phyloP scores from a whole-genome alignment of 2,329 filamentous ascomycete genomes.

The Diplodia mutila region DNA sequence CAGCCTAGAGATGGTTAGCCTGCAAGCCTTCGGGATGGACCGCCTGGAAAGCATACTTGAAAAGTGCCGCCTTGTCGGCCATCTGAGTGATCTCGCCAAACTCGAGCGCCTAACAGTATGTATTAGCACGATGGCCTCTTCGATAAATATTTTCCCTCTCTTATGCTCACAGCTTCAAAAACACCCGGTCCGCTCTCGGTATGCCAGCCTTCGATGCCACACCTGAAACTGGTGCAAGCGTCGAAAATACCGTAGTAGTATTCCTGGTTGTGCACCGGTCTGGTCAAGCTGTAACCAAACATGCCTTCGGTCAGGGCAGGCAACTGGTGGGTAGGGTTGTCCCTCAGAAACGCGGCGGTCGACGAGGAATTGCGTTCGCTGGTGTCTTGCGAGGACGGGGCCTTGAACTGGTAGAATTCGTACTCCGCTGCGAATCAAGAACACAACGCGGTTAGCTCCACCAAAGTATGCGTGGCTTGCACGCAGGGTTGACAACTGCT shows the following conservation, averaged over 20 bases:
- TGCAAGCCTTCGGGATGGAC: conserved; percentile 72
- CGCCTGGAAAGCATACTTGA: conserved; percentile 65
- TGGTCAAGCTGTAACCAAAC: conserved; percentile 91
- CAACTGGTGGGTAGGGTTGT: conserved; percentile 73
- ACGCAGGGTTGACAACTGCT: background rate
- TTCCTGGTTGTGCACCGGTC: conserved; percentile 86
- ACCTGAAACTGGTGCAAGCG: conserved; percentile 74
- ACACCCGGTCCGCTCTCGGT: conserved; percentile 93
- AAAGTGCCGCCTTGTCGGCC: conserved; percentile 88
- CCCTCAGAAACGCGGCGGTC: conserved; percentile 72
- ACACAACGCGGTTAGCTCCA: conserved; percentile 31
- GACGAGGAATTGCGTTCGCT: conserved; percentile 66
- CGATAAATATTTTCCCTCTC: background rate
- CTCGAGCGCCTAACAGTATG: conserved; percentile 67
- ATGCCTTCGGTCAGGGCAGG: conserved; percentile 87
- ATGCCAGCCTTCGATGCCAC: conserved; percentile 91
- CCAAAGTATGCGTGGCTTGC: background rate
- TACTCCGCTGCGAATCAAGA: conserved; percentile 72
- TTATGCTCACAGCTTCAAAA: conserved; percentile 74
- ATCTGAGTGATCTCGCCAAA: conserved; percentile 86
- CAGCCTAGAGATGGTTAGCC: conserved; percentile 83
- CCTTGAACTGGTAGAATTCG: conserved; percentile 90
- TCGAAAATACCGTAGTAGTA: conserved; percentile 91
- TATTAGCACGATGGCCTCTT: conserved; percentile 29
- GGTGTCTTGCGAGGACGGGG: conserved; percentile 56